Base-by-base conservation (phyloP, 192 early-diverging fungal species). In the Backusella psychrophila region DNA sequence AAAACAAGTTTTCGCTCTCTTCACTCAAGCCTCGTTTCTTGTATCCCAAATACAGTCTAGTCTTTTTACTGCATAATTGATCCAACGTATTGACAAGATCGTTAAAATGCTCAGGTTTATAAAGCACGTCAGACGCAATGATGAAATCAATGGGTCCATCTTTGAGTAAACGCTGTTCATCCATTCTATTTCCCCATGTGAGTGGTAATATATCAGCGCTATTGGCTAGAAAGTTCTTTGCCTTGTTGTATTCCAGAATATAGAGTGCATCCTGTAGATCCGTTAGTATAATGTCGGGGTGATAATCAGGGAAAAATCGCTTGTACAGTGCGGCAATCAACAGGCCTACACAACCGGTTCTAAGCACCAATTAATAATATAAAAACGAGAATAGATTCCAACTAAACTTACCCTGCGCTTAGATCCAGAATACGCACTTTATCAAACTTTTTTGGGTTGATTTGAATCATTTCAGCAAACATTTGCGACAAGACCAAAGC, bases 121-220 rank as follows among this genome's bases (percentile, higher is more conserved):
- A 87, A 19, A 87, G 68, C 6, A 87, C 75, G 65, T 87, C 86
- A 0, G 86, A 87, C 1, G 86, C 86, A 35, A 87, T 79, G 4
- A 87, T 72, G 14, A 82, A 35, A 63, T 87, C 86, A 4, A 84
- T 36, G 1, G 12, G 69, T 1, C 38, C 74, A 0, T 41, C 38
- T 33, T 33, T 42, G n/a, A 19, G 29, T 19, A 75, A 52, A 1
- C 21, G 23, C 5, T 44, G 42, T 1, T 31, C 66, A n/a, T 76
- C 23, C 0, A 56, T 53, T 19, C 41, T 6, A 19, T 41, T 6
- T 0, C 72, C 59, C 49, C 83, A 82, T 69, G 72, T 75, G 3
- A 70, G 56, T 7, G 81, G 72, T 14, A 68, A 26, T 15, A 80
- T 70, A 9, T 66, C 34, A 2, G 46, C n/a, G 17, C 41, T 36